Evolutionary conservation across 192 early-diverging fungal genomes (phyloP).

Genomic region (Jimgerdemannia lactiflua): DNA sequence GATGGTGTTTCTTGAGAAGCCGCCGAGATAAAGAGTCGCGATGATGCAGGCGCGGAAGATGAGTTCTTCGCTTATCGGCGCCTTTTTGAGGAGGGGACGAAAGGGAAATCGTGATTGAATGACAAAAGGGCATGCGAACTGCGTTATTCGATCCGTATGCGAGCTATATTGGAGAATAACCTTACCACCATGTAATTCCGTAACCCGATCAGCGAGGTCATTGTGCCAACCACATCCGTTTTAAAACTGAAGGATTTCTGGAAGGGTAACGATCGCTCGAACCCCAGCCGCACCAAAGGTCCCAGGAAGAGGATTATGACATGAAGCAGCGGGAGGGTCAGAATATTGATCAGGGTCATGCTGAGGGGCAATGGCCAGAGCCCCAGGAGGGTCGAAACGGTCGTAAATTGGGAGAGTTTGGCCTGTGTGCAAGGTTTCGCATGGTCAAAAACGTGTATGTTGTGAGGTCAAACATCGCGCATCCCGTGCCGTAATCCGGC

Average conservation of each 20-base stretch:
- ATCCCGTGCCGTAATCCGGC: neutral
- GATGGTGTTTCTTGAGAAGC: constrained; percentile 24
- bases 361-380: constrained; percentile 18
- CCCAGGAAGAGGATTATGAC: constrained; percentile 55
- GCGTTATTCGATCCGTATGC: too few relatives aligned
- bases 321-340: constrained; percentile 34
- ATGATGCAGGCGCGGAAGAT: constrained; percentile 74
- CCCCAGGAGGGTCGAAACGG: constrained; percentile 26
- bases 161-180: neutral
- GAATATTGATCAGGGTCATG: constrained; percentile 17
- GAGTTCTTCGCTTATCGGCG: constrained; percentile 70
- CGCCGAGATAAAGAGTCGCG: constrained; percentile 39
- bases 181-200: constrained; percentile 51
- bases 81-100: too few relatives aligned
- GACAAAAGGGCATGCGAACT: too few relatives aligned
- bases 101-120: too few relatives aligned
- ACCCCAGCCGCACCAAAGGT: constrained; percentile 39
- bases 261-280: constrained; percentile 41
- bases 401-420: constrained; percentile 2
- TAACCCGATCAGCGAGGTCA: constrained; percentile 23
- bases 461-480: too few relatives aligned
- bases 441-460: too few relatives aligned
- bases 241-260: constrained; percentile 30
- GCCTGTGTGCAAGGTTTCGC: too few relatives aligned
- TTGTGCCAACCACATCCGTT: constrained; percentile 17